Conservation (phyloP, 768 basidiomycete genomes). For the Boletellus ananiceps region DNA sequence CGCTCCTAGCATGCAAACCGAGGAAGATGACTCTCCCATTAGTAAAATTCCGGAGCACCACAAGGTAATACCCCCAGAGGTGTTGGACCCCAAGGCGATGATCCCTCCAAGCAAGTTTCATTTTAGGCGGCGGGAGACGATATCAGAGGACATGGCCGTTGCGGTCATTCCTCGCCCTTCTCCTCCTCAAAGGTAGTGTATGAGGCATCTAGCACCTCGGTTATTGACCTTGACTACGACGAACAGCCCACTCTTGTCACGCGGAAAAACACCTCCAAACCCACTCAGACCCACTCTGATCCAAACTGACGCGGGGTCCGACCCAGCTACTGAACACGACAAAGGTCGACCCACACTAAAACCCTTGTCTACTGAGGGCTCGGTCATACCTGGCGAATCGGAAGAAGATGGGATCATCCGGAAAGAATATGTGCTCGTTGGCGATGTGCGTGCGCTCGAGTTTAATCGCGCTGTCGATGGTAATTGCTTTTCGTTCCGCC, state of each 20-base stretch:
- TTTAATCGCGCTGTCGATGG: slow-evolving; percentile 92
- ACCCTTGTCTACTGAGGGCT: slow-evolving; percentile 50
- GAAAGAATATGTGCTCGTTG: slow-evolving; percentile 92
- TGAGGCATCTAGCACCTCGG: neutral
- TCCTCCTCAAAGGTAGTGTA: slow-evolving; percentile 19
- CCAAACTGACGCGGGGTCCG: slow-evolving; percentile 11
- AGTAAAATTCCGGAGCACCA: slow-evolving; percentile 67
- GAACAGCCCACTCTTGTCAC: slow-evolving; percentile 15
- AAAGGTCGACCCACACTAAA: slow-evolving; percentile 16
- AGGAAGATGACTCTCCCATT: slow-evolving; percentile 29
- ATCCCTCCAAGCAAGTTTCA: slow-evolving; percentile 81
- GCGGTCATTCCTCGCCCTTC: slow-evolving; percentile 1
- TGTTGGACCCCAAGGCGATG: slow-evolving; percentile 74
- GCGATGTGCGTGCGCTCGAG: slow-evolving; percentile 84
- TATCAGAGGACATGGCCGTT: slow-evolving; percentile 10
- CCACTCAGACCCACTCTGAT: slow-evolving; percentile 11
- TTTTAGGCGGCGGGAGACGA: slow-evolving; percentile 43
- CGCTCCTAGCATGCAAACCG: slow-evolving; percentile 17
- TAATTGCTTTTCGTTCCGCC: slow-evolving; percentile 30
- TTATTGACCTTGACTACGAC: neutral
- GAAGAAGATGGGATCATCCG: slow-evolving; percentile 78
- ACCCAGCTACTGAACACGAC: slow-evolving; percentile 4
- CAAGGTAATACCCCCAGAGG: slow-evolving; percentile 70
- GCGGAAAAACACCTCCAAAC: slow-evolving; percentile 15
- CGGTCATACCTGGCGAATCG: slow-evolving; percentile 75